Percentiles rank a stretch among this genome's conserved stretches.
Conservation (phyloP, 1,284 basidiomycete genomes). For the Ceratobasidium sp. region DNA sequence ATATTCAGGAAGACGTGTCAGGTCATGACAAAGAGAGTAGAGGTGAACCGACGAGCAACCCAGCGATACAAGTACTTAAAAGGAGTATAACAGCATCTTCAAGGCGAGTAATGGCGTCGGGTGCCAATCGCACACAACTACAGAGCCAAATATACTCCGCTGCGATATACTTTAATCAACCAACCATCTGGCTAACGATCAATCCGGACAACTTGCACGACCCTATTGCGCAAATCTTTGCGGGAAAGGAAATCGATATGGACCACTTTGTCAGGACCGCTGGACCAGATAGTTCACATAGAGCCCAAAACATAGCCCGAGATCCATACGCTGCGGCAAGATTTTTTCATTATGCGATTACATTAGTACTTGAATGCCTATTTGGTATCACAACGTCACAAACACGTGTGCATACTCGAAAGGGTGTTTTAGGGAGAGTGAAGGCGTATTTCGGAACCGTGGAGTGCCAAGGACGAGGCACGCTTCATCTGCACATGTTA, state of each 20-base stretch:
- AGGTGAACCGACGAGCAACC: constrained; percentile 6
- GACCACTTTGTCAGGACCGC: constrained; percentile 51
- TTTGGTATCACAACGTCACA: constrained; percentile 53
- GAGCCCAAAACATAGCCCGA: constrained; percentile 52
- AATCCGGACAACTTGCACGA: constrained; percentile 53
- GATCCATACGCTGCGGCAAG: constrained; percentile 57
- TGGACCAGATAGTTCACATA: constrained; percentile 50
- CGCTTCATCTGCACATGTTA: constrained; percentile 51
- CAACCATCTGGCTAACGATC: constrained; percentile 50
- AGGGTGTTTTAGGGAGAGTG: constrained; percentile 48
- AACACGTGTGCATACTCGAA: constrained; percentile 46
- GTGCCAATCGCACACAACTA: constrained; percentile 44
- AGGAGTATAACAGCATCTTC: constrained; percentile 36
- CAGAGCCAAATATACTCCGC: constrained; percentile 52
- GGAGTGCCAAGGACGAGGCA: constrained; percentile 52
- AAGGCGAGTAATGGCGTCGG: constrained; percentile 45
- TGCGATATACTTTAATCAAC: constrained; percentile 43
- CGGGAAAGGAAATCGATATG: constrained; percentile 56
- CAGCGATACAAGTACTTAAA: constrained; percentile 23
- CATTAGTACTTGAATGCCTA: constrained; percentile 51
- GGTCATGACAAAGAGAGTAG: constrained; percentile 41
- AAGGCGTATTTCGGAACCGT: constrained; percentile 51
- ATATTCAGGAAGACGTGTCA: no score
- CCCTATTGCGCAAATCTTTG: constrained; percentile 55
- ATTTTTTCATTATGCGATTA: constrained; percentile 58